Percentiles rank a stretch among this genome's conserved stretches.
Evolutionary conservation across 768 basidiomycete species (phyloP).

Genomic region (Termitomyces eurrhizus): DNA sequence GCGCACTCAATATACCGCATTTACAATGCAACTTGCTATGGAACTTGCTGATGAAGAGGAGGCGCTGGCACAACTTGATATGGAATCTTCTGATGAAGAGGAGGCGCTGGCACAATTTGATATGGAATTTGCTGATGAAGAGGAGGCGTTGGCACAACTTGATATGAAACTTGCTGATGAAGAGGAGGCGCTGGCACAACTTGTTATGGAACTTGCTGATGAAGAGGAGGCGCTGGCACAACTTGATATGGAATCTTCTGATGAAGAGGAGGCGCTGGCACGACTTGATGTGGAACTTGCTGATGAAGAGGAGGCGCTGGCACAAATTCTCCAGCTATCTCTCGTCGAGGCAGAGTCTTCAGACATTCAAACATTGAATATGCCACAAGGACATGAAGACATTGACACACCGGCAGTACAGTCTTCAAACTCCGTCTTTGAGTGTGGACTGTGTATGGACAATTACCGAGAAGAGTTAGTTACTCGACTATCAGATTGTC

Average conservation of each 20-base stretch:
- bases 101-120: not conserved
- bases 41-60: not conserved
- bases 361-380: not conserved
- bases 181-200: not conserved
- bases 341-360: not conserved
- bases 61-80: not conserved
- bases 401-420: not conserved
- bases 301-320: not conserved
- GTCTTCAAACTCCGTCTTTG: not conserved
- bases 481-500: conserved; percentile 28
- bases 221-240: not conserved
- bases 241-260: too few species aligned
- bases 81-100: not conserved
- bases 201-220: not conserved
- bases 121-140: not conserved
- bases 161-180: not conserved
- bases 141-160: not conserved
- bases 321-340: not conserved
- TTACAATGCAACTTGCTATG: not conserved
- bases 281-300: not conserved
- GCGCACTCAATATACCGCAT: not conserved
- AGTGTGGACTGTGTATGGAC: conserved; percentile 58
- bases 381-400: not conserved
- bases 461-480: conserved; percentile 21
- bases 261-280: not conserved